Conservation (phyloP, 2,329 filamentous ascomycete species). For the Phyllosticta citriasiana region DNA sequence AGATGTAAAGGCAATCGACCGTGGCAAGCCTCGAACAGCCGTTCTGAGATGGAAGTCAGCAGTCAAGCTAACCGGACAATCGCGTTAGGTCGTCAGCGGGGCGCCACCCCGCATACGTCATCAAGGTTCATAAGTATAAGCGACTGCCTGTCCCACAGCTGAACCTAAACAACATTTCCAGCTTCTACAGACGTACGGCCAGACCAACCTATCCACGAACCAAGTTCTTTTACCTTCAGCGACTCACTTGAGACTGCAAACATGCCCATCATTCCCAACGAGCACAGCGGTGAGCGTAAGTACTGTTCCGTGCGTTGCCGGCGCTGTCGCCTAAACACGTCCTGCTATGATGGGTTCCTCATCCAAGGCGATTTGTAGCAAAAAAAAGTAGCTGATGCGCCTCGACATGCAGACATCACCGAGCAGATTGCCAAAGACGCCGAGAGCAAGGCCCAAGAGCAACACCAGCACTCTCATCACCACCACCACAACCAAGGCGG, state of each 20-base stretch:
- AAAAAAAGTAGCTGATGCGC: not conserved
- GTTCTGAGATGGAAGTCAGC: not conserved
- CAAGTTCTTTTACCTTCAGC: not conserved
- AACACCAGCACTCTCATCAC: constrained; percentile 25
- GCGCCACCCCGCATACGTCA: not conserved
- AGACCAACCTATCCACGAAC: not conserved
- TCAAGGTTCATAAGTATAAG: not conserved
- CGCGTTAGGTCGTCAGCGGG: not conserved
- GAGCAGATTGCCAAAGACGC: constrained; percentile 37
- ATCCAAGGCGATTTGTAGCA: not conserved
- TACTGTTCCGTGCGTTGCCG: not conserved
- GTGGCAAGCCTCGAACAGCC: not conserved
- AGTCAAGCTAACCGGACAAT: not conserved
- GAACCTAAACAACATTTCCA: not conserved
- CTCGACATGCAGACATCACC: constrained; percentile 28
- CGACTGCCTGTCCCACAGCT: not conserved
- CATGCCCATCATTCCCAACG: constrained; percentile 34
- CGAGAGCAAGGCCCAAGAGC: constrained; percentile 28
- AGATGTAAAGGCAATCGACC: not conserved
- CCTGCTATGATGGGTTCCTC: not conserved
- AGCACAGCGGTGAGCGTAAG: constrained; percentile 31
- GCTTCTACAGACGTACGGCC: not conserved
- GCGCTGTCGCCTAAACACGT: not conserved
- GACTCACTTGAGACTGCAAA: constrained; percentile 12
- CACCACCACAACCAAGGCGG: constrained; percentile 23